Evolutionary conservation across 805 yeast genomes (phyloP), one percentile per base, ranked within the genome.

Genomic region (Yarrowia hollandica): DNA sequence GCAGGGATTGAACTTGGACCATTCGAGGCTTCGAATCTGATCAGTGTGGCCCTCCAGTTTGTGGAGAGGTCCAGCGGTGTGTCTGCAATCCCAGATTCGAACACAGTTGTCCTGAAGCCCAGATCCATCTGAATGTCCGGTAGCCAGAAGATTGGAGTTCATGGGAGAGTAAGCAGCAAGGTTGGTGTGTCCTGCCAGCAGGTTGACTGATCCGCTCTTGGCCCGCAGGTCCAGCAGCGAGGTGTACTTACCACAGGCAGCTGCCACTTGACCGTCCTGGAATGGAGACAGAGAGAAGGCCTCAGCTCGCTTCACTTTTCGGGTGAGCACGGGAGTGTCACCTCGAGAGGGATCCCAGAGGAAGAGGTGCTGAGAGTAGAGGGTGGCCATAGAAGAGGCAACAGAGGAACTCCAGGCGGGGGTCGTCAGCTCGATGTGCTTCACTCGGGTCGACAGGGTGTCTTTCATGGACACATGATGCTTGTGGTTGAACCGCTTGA

Each of bases 401-500:
- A 74, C 67, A 11, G 74, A 71, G 44, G 79, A 76, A 2, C 74
- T 63, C 83, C 84, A 80, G n/a, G 65, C 61, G 12, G 67, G 61
- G 22, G 75, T 71, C 0, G 81, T 69, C 14, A 77, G 64, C 15
- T 69, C 73, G 14, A 81, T 60, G 52, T 72, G 67, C 35, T 69
- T 66, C 38, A 78, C 71, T 1, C 74, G 62, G 63, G 69, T 56
- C 15, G 68, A 62, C 11, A 52, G 59, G 16, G 64, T 41, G 6
- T 60, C 26, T 68, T 70, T 59, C 15, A 54, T 55, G 9, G 46
- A 42, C 9, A 88, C 69, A 67, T 85, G 90, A 64, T 84, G 84
- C 54, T 79, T 74, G 72, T 90, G 97, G 70, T 88, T 88, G 74
- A 85, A 90, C 34, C 95, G 75, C 68, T 83, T 86, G 62, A 86